Conservation (phyloP, 306 rosid genomes). For the Cucurbita maxima region DNA sequence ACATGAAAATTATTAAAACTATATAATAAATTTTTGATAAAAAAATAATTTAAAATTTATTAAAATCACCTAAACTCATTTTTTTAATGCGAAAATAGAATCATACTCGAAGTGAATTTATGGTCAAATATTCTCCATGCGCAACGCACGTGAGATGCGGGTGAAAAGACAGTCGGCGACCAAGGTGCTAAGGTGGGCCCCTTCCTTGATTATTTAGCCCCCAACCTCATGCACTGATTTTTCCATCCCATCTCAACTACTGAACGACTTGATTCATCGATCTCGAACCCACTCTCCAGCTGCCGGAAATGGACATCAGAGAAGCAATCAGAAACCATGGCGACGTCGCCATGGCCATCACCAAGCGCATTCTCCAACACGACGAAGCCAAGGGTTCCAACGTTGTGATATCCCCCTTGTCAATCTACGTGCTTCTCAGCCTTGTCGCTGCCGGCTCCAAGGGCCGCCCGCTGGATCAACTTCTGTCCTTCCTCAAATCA, state of each 20-base stretch:
- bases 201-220: too few species aligned
- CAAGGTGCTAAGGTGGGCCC: too few species aligned
- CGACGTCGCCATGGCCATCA: constrained; percentile 31
- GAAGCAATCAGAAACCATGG: constrained; percentile 35
- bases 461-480: constrained; percentile 46
- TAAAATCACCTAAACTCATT: too few species aligned
- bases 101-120: too few species aligned
- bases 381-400: constrained; percentile 25
- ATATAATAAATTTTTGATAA: too few species aligned
- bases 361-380: constrained; percentile 28
- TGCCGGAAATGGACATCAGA: constrained; percentile 32
- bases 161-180: background rate
- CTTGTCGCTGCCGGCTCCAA: constrained; percentile 50
- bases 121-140: background rate
- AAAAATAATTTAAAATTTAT: too few species aligned
- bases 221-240: too few species aligned
- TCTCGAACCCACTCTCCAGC: background rate
- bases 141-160: background rate
- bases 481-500: constrained; percentile 61
- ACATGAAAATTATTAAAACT: too few species aligned
- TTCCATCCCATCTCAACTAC: too few species aligned
- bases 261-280: background rate
- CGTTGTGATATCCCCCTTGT: constrained; percentile 59
- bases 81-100: too few species aligned
- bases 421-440: constrained; percentile 56